phyloP scores from a whole-genome alignment of 192 early-diverging fungal species.

The Ambispora gerdemannii region DNA sequence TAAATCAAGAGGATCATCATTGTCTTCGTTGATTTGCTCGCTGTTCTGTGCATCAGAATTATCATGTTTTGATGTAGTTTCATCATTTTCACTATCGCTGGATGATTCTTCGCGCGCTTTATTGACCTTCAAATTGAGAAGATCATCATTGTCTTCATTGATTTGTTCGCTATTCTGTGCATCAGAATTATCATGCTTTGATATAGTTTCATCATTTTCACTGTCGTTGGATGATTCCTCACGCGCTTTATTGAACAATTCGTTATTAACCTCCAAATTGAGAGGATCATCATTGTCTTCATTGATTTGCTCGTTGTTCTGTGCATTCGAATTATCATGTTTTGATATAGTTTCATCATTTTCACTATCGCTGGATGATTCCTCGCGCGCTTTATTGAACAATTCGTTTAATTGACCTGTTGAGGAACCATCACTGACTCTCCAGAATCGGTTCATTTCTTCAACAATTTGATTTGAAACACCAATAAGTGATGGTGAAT shows the following conservation, averaged over 20 bases:
- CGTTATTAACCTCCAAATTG: not conserved
- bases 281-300: not conserved
- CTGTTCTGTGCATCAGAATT: no score
- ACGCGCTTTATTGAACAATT: conserved; percentile 21
- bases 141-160: not conserved
- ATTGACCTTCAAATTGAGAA: not conserved
- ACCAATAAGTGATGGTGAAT: not conserved
- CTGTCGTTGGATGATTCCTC: not conserved
- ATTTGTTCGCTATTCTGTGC: not conserved
- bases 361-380: not conserved
- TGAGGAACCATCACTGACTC: not conserved
- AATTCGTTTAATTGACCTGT: not conserved
- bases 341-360: not conserved
- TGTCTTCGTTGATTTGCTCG: no score
- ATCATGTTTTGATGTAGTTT: no score
- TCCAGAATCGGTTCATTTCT: not conserved
- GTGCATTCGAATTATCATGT: no score
- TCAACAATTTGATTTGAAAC: not conserved
- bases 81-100: no score
- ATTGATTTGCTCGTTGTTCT: not conserved
- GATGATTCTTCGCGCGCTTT: not conserved
- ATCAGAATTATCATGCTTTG: no score
- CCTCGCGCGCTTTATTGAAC: conserved; percentile 18
- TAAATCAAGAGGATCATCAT: not conserved
- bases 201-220: not conserved